Evolutionary conservation across 306 rosid genomes (phyloP), one percentile per base, ranked within the genome.

Genomic region (Fagus crenata): DNA sequence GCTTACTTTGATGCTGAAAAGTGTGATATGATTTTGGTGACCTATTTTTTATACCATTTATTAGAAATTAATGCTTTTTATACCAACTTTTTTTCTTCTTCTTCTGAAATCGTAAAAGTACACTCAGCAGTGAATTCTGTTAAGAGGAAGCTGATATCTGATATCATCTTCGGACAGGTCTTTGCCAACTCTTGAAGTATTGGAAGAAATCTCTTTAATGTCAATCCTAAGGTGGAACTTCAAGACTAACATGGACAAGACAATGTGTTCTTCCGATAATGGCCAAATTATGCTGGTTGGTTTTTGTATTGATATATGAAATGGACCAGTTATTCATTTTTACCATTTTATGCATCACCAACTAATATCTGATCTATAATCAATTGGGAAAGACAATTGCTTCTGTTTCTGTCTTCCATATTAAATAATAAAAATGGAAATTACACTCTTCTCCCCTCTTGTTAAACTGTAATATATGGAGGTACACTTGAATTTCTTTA

Each of bases 251-350:
- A 90, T 87, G 96, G 88, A 89, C 78, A 90, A 86, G 86, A 86
- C 84, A 81, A 84, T 90, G 53, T 89, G 91, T 77, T 93, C 93
- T 74, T 87, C 96, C 49, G 59, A 88, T 80, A 64, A 72, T 46
- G 98, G 97, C 74, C 88, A 91, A 87, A 87, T 90, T 72, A 77
- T 88, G 79, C 89, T 93, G 97, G 98, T 92, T 58, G 65, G 90
- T 85, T 87, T 51, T 74, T 36, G 5, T 78, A 11, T 77, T 51
- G 71, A 59, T 56, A 53, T 61, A 82, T 64, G 73, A 74, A 54
- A 71, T 56, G 76, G 28, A 15, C n/a, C 36, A 51, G 33, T 70
- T 63, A n/a, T 31, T 40, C 17, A 51, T 51, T 74, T 49, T 74
- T 49, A 61, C 39, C 39, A 53, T 77, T 68, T 54, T 67, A 36